Conservation (phyloP, 805 yeast genomes). For the Ogataea paradorogensis region DNA sequence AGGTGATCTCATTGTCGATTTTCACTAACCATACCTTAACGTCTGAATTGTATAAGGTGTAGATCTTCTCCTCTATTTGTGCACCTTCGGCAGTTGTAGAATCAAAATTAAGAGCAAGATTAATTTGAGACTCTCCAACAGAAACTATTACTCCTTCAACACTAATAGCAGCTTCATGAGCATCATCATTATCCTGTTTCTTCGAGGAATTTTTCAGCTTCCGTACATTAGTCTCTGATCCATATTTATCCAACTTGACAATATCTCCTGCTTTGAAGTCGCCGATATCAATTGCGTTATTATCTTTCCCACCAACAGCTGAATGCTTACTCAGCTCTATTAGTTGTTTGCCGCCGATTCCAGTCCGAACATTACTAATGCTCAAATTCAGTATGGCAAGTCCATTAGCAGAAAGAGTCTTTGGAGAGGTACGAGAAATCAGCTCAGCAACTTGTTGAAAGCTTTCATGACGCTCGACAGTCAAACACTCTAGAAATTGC, state of each 20-base stretch:
- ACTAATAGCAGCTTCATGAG: constrained; percentile 22
- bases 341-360: constrained; percentile 72
- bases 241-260: constrained; percentile 55
- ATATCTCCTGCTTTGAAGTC: constrained; percentile 73
- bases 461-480: constrained; percentile 52
- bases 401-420: constrained; percentile 66
- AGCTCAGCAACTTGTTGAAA: constrained; percentile 44
- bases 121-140: constrained; percentile 43
- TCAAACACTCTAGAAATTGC: constrained; percentile 39
- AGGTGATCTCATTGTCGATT: constrained; percentile 65
- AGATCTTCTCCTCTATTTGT: constrained; percentile 48
- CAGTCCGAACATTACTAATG: constrained; percentile 63
- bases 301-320: constrained; percentile 23
- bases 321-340: constrained; percentile 63
- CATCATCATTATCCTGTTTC: constrained; percentile 24
- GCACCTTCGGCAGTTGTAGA: constrained; percentile 23
- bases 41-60: constrained; percentile 42
- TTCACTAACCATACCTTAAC: constrained; percentile 65
- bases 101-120: constrained; percentile 59
- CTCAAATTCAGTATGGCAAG: constrained; percentile 69
- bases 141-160: constrained; percentile 68
- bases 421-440: constrained; percentile 51
- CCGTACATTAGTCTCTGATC: constrained; percentile 21
- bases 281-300: constrained; percentile 39
- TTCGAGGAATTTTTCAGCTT: constrained; percentile 32